Evolutionary conservation across 257 asterid genomes (phyloP), one percentile per base, ranked within the genome.

Genomic region (Ajuga chamaepitys): DNA sequence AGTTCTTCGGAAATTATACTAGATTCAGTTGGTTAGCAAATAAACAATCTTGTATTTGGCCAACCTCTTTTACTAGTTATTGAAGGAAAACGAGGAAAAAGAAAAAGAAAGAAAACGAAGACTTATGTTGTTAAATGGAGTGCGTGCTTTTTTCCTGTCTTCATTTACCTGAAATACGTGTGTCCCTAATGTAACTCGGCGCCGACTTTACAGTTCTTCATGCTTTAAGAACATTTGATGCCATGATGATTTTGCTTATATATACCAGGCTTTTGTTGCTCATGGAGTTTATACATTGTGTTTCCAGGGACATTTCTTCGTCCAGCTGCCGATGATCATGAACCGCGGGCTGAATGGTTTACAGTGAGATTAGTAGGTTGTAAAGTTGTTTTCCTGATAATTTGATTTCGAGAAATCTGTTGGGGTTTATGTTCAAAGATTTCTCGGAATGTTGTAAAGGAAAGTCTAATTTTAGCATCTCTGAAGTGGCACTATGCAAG

Each of bases 331-430:
- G 51, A 68, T 28, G 67, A 47, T 63, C 68, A 42, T 22, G 58
- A 45, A 24, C 44, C 40, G 30, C 35, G 24, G 64, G 73, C 71
- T 25, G 64, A 68, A 67, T 20, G 67, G 62, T 70, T 70, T 63
- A 70, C 64, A 64, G n/a, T n/a, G n/a, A n/a, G 74, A 75, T 44
- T 44, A 57, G 28, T 40, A 44, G 61, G 54, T 40, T 74, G 70
- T 74, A 74, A 80, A 74, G 68, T 67, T 69, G 40, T 54, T 60
- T 55, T 56, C 68, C 51, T 74, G 40, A 38, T 69, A 54, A 58
- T 68, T 17, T 52, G 51, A 62, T 65, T 56, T 45, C 10, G 65
- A 56, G 67, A 70, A 72, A 58, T 69, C 58, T 64, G 4, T 59
- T 46, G 40, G 58, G 68, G 52, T 35, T 72, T 47, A 30, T 62